Conservation (phyloP, 441 rosid genomes). For the Corymbia calophylla region DNA sequence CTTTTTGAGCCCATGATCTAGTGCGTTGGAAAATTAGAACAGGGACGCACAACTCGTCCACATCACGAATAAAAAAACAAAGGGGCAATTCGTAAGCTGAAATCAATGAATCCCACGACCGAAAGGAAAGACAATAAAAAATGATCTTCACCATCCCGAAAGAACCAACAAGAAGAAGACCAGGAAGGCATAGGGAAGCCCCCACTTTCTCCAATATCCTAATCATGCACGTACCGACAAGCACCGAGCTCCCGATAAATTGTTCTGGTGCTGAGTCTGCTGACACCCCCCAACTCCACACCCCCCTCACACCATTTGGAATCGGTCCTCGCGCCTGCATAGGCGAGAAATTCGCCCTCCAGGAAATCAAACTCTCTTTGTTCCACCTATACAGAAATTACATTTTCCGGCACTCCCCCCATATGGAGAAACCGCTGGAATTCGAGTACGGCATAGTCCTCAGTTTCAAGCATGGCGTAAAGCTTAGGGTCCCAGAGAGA, state of each 20-base stretch:
- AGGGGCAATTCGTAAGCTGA: neutral
- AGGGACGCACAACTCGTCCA: neutral
- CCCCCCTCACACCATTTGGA: constrained; percentile 67
- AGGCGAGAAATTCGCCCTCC: constrained; percentile 74
- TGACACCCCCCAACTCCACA: neutral
- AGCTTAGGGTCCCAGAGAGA: constrained; percentile 56
- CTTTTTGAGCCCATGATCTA: neutral
- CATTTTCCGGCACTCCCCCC: constrained; percentile 57
- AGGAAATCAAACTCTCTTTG: constrained; percentile 65
- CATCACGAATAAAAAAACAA: neutral
- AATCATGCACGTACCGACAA: constrained; percentile 19
- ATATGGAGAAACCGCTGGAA: constrained; percentile 76
- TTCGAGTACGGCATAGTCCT: constrained; percentile 74
- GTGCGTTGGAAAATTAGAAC: neutral
- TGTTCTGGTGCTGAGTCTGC: neutral
- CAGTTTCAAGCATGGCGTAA: constrained; percentile 77
- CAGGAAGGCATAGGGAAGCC: neutral
- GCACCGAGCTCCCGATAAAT: constrained; percentile 3
- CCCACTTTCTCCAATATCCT: neutral
- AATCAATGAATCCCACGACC: neutral
- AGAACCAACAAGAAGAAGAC: neutral
- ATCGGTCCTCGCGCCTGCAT: constrained; percentile 88
- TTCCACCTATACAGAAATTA: constrained; percentile 57
- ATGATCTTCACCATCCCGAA: neutral
- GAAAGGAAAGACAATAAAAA: neutral